Conservation (phyloP, 164 flowering plant species). For the Magnolia sinica region DNA sequence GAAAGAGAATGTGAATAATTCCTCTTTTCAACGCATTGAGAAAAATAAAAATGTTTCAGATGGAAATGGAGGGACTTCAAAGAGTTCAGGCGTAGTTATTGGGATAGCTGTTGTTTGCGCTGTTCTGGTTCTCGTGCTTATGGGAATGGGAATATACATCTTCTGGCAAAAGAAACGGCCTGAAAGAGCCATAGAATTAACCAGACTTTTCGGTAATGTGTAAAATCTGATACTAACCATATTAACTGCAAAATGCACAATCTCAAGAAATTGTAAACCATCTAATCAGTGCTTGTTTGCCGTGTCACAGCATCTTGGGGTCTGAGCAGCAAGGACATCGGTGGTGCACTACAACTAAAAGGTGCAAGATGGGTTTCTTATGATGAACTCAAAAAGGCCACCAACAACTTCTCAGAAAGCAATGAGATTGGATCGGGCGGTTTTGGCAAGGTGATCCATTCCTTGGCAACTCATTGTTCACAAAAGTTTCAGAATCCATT, state of each 20-base stretch:
- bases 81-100: slow-evolving; percentile 32
- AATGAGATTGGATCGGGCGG: slow-evolving; percentile 66
- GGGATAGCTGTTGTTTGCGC: slow-evolving; percentile 50
- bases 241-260: not conserved
- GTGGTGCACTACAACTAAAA: slow-evolving; percentile 47
- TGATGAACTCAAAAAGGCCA: slow-evolving; percentile 55
- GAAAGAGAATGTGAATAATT: not conserved
- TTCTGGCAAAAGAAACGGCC: slow-evolving; percentile 68
- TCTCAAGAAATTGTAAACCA: not conserved
- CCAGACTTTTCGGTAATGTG: slow-evolving; percentile 63
- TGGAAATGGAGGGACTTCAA: slow-evolving; percentile 18
- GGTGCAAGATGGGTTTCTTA: slow-evolving; percentile 60
- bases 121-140: slow-evolving; percentile 42
- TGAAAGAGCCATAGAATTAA: slow-evolving; percentile 59
- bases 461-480: not conserved
- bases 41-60: slow-evolving; percentile 27
- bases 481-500: not conserved
- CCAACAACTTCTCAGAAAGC: slow-evolving; percentile 57
- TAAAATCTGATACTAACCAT: not conserved
- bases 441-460: slow-evolving; percentile 47
- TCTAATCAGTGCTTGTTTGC: not conserved
- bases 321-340: slow-evolving; percentile 22
- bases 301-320: slow-evolving; percentile 49
- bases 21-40: not conserved
- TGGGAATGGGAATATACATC: slow-evolving; percentile 53